Percentiles rank a stretch among this genome's conserved stretches.
phyloP scores from a whole-genome alignment of 2,329 filamentous ascomycete species.

The Hirsutella minnesotensis region DNA sequence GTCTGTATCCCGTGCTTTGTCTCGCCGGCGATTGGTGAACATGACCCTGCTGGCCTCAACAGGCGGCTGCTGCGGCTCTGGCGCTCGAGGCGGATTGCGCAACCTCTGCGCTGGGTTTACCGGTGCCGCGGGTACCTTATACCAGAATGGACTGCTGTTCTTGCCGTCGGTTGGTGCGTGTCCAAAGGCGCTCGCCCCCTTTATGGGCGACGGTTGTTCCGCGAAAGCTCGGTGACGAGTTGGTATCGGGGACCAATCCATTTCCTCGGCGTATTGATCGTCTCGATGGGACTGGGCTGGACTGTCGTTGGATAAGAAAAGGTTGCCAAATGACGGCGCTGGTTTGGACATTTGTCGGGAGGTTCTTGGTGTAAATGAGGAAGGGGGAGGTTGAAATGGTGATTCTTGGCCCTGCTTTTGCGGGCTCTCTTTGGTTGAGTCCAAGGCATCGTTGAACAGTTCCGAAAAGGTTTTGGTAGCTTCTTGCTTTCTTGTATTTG shows the following conservation, averaged over 20 bases:
- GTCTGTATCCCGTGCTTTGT: conserved; percentile 4
- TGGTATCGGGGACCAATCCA: conserved; percentile 62
- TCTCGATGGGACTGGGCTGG: conserved; percentile 8
- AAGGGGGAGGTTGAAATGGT: conserved; percentile 9
- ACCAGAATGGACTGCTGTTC: conserved; percentile 48
- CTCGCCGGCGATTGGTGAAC: conserved; percentile 26
- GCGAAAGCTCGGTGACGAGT: conserved; percentile 45
- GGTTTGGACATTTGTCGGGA: conserved; percentile 1
- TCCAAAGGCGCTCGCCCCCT: conserved; percentile 30
- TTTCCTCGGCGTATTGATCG: conserved; percentile 40
- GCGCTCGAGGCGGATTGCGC: conserved; percentile 48
- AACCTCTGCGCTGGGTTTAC: conserved; percentile 50
- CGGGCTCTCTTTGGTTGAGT: conserved; percentile 8
- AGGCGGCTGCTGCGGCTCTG: conserved; percentile 35
- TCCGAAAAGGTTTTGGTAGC: conserved; percentile 33
- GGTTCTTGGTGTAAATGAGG: conserved; percentile 1
- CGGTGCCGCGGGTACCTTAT: conserved; percentile 57
- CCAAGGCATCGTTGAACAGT: conserved; percentile 19
- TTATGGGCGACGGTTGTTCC: conserved; percentile 25
- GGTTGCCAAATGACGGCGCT: conserved; percentile 3
- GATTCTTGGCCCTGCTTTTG: conserved; percentile 1
- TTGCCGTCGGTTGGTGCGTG: conserved; percentile 31
- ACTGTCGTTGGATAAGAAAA: conserved; percentile 7
- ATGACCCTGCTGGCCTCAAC: conserved; percentile 34
- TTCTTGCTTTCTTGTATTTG: conserved; percentile 14